phyloP scores from a whole-genome alignment of 2,329 filamentous ascomycete species.

The Cercospora berteroae region DNA sequence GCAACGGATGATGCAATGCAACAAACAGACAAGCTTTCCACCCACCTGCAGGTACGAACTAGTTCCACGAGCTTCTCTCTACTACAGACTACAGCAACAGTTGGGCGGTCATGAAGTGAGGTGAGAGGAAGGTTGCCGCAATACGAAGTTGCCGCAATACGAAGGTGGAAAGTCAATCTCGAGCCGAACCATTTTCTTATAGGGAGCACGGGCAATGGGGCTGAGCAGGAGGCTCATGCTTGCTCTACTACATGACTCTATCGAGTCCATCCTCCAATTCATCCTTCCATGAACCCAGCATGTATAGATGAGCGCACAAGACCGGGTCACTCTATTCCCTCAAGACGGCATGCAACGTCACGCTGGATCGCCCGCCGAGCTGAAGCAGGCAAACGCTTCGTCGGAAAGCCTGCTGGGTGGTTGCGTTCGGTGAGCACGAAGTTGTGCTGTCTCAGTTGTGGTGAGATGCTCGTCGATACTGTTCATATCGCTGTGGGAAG shows the following conservation, averaged over 20 bases:
- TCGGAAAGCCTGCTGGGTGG: not conserved
- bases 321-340: too few relatives aligned
- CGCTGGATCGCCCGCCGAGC: not conserved
- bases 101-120: not conserved
- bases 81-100: not conserved
- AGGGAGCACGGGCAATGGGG: not conserved
- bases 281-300: too few relatives aligned
- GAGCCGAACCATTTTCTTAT: not conserved
- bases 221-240: not conserved
- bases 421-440: not conserved
- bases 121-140: not conserved
- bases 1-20: constrained; percentile 4
- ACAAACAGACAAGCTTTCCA: not conserved
- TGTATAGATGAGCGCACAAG: too few relatives aligned
- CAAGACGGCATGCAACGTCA: not conserved
- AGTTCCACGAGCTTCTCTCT: not conserved
- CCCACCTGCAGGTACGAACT: constrained; percentile 1
- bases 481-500: not conserved
- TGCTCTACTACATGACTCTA: not conserved
- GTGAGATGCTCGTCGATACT: not conserved
- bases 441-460: not conserved
- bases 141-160: not conserved
- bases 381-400: not conserved
- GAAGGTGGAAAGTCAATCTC: not conserved
- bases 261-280: too few relatives aligned